Evolutionary conservation across 2,329 filamentous ascomycete genomes (phyloP).

Genomic region (Fusarium camptoceras): DNA sequence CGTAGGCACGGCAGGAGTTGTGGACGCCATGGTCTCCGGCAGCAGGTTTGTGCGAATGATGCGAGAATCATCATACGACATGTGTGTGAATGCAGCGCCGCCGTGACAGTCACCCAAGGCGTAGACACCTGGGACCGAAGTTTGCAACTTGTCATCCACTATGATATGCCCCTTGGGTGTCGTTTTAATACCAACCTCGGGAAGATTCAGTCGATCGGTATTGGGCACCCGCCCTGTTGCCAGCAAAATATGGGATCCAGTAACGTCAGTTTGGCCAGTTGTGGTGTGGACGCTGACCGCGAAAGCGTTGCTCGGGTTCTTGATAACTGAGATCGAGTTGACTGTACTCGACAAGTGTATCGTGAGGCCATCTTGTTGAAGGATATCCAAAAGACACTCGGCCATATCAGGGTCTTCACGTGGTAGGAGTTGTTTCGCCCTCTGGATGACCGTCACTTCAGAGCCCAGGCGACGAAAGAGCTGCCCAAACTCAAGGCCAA

Average conservation of each 20-base stretch:
- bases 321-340: constrained; percentile 40
- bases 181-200: constrained; percentile 55
- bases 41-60: constrained; percentile 61
- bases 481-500: constrained; percentile 66
- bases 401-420: constrained; percentile 63
- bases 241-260: constrained; percentile 61
- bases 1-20: constrained; percentile 44
- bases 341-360: constrained; percentile 55
- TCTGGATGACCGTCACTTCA: constrained; percentile 61
- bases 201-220: constrained; percentile 58
- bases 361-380: constrained; percentile 59
- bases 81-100: constrained; percentile 65
- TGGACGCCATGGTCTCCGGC: constrained; percentile 38
- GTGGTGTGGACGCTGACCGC: constrained; percentile 36
- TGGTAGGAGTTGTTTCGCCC: constrained; percentile 56
- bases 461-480: constrained; percentile 63
- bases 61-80: constrained; percentile 67
- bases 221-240: constrained; percentile 64
- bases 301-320: constrained; percentile 27
- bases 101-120: constrained; percentile 65
- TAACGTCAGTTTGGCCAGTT: constrained; percentile 43
- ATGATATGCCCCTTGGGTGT: constrained; percentile 58
- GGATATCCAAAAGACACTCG: constrained; percentile 55
- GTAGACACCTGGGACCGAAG: constrained; percentile 57
- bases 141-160: constrained; percentile 59